A percentile compares a stretch with the other conserved stretches of the same genome.
Evolutionary conservation across 352 stramenopile species (phyloP).

Genomic region (Pythium apleroticum): DNA sequence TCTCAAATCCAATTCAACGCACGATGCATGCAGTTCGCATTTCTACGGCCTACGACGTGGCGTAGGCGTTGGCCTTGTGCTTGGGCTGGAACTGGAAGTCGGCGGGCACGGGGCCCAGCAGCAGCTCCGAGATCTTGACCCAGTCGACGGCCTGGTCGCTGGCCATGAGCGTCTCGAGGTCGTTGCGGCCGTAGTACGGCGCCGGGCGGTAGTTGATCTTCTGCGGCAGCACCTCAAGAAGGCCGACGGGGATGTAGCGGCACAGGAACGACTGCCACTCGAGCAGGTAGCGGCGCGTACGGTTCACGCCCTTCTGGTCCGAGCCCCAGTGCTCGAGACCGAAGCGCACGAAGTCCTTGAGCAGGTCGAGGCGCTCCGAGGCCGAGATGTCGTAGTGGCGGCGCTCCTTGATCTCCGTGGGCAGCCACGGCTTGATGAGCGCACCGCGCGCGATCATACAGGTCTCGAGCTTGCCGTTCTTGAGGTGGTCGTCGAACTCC

Average conservation of each 20-base stretch:
- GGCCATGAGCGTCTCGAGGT: slow-evolving; percentile 98
- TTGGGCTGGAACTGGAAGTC: slow-evolving; percentile 96
- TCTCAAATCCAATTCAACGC: background rate
- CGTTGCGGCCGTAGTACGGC: slow-evolving; percentile 91
- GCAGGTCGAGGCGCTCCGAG: slow-evolving; percentile 95
- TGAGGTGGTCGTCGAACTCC: slow-evolving; percentile 82
- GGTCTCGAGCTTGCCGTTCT: slow-evolving; percentile 83
- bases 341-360: slow-evolving; percentile 97
- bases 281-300: slow-evolving; percentile 97
- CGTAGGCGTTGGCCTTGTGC: slow-evolving; percentile 97
- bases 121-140: slow-evolving; percentile 99
- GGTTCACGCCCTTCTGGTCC: slow-evolving; percentile 98
- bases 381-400: slow-evolving; percentile 97
- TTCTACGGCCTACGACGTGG: slow-evolving; percentile 10
- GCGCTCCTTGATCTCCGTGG: slow-evolving; percentile 98
- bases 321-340: slow-evolving; percentile 99
- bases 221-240: slow-evolving; percentile 95
- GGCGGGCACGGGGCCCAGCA: slow-evolving; percentile 94
- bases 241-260: slow-evolving; percentile 97
- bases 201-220: slow-evolving; percentile 97
- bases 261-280: slow-evolving; percentile 99
- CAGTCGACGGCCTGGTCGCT: slow-evolving; percentile 95
- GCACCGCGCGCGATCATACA: slow-evolving; percentile 92
- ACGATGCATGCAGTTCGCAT: background rate
- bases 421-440: slow-evolving; percentile 99